These are phyloP conservation scores for Taiozyma onychis DNA, from an alignment of 1,139 yeast genomes.

Conservation along the genomic window DNA sequence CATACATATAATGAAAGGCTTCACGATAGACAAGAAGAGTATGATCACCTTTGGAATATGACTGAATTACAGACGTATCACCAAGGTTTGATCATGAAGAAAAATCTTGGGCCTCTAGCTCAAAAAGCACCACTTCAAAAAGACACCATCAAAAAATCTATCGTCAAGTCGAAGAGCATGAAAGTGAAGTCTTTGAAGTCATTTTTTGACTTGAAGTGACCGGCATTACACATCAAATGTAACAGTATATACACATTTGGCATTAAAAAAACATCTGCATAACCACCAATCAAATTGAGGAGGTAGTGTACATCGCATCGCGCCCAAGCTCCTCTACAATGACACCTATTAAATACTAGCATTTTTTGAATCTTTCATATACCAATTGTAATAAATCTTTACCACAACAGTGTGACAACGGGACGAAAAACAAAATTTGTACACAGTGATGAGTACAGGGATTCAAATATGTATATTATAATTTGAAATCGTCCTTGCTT, in stretches of 20 bases:
- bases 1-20: conserved; percentile 4
- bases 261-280: no score
- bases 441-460: no score
- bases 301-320: no score
- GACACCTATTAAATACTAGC: not conserved
- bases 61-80: conserved; percentile 4
- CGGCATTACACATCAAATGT: not conserved
- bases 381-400: no score
- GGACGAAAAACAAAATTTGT: no score
- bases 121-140: not conserved
- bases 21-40: conserved; percentile 5
- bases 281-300: not conserved
- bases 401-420: no score
- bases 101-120: not conserved
- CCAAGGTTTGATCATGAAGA: conserved; percentile 6
- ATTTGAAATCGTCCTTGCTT: no score
- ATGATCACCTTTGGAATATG: conserved; percentile 17
- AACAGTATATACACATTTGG: not conserved
- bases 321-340: not conserved
- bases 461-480: no score
- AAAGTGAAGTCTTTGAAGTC: conserved; percentile 7
- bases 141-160: not conserved
- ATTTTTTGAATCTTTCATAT: no score
- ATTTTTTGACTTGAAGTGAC: conserved; percentile 9
- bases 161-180: not conserved